Percentiles rank a stretch among this genome's conserved stretches.
phyloP scores from a whole-genome alignment of 257 asterid species.

The Solanum pimpinellifolium region DNA sequence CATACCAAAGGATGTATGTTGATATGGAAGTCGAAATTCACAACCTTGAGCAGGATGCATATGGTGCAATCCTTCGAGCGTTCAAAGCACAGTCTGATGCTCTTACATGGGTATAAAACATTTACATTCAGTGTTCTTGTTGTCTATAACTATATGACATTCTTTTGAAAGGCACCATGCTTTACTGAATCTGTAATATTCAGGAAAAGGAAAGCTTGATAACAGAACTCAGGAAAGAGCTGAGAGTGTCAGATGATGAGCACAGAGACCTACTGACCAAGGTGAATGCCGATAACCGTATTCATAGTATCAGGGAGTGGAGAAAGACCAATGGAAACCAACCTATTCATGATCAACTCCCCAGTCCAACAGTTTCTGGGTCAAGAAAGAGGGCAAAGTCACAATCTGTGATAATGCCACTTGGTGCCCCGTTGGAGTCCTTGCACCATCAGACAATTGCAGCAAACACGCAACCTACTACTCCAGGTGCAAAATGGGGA shows the following conservation, averaged over 20 bases:
- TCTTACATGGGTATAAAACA: conserved; percentile 76
- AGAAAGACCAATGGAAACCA: conserved; percentile 72
- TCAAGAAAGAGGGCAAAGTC: conserved; percentile 59
- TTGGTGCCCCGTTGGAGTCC: conserved; percentile 33
- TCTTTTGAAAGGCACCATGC: neutral
- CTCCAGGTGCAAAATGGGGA: conserved; percentile 47
- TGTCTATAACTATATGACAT: neutral
- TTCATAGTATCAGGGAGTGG: conserved; percentile 93
- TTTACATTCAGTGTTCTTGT: neutral
- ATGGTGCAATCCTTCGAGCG: conserved; percentile 88
- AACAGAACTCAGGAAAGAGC: conserved; percentile 91
- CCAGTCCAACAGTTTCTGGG: conserved; percentile 54
- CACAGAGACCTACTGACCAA: conserved; percentile 75
- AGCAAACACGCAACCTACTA: conserved; percentile 27
- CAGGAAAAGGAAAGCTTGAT: conserved; percentile 97
- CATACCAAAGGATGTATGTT: conserved; percentile 39
- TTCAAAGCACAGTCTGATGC: conserved; percentile 99
- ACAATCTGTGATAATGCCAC: conserved; percentile 37
- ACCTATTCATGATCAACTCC: conserved; percentile 38
- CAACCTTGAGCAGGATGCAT: conserved; percentile 89
- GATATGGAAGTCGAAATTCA: conserved; percentile 91
- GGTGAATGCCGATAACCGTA: conserved; percentile 82
- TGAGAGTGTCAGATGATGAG: conserved; percentile 96
- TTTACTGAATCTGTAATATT: neutral
- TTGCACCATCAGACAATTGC: conserved; percentile 35